Conservation (phyloP, 2,329 filamentous ascomycete species). For the Hypoxylon sp. region DNA sequence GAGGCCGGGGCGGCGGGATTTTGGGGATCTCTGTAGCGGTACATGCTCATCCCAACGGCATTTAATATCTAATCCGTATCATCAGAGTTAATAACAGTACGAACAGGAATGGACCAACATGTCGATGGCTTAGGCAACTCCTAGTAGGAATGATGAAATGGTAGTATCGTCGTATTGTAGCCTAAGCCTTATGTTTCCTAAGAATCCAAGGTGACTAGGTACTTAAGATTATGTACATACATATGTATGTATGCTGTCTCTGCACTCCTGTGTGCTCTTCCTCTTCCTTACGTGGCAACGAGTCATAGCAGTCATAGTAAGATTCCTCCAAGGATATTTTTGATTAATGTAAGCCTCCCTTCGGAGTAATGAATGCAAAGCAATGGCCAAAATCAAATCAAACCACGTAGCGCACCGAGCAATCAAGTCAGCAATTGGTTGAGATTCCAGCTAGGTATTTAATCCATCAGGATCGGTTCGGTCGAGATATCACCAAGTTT, state of each 20-base stretch:
- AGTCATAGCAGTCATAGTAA: slow-evolving; percentile 36
- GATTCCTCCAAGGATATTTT: slow-evolving; percentile 29
- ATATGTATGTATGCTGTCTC: slow-evolving; percentile 16
- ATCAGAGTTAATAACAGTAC: no score
- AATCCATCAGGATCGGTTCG: slow-evolving; percentile 35
- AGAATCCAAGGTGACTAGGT: slow-evolving; percentile 20
- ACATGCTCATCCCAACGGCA: slow-evolving; percentile 11
- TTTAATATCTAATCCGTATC: no score
- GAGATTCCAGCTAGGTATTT: slow-evolving; percentile 19
- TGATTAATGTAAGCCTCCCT: slow-evolving; percentile 29
- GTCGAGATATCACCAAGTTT: slow-evolving; percentile 30
- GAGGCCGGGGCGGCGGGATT: slow-evolving; percentile 18
- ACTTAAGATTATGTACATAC: slow-evolving; percentile 21
- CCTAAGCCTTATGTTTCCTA: slow-evolving; percentile 35
- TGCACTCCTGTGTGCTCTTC: slow-evolving; percentile 13
- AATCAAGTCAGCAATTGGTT: slow-evolving; percentile 16
- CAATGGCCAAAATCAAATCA: slow-evolving; percentile 17
- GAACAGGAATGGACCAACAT: slow-evolving; percentile 26
- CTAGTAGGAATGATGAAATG: slow-evolving; percentile 27
- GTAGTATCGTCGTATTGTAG: slow-evolving; percentile 24
- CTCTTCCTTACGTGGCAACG: slow-evolving; percentile 35
- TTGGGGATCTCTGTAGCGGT: slow-evolving; percentile 16
- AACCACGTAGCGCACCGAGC: slow-evolving; percentile 26
- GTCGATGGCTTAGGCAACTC: slow-evolving; percentile 14
- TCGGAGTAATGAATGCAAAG: slow-evolving; percentile 34